phyloP scores from a whole-genome alignment of 2,329 filamentous ascomycete species.

The Penicillium sp. region DNA sequence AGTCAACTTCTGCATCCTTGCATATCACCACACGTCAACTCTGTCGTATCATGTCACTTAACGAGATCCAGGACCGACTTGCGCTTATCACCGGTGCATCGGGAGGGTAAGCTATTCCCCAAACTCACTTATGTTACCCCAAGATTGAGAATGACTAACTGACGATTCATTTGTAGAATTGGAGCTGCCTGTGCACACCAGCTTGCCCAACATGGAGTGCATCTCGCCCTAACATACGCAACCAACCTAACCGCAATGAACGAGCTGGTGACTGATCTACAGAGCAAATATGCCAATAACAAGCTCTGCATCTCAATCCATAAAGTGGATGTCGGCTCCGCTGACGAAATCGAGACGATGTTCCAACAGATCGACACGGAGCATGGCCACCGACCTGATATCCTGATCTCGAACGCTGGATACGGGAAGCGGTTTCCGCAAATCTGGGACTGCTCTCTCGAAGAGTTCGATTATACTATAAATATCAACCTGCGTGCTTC shows the following conservation, averaged over 20 bases:
- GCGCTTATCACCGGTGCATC: slow-evolving; percentile 62
- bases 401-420: slow-evolving; percentile 65
- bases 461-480: slow-evolving; percentile 64
- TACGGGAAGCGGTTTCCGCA: slow-evolving; percentile 60
- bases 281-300: slow-evolving; percentile 27
- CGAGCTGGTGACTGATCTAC: slow-evolving; percentile 45
- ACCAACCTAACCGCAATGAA: slow-evolving; percentile 50
- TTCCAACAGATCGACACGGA: slow-evolving; percentile 54
- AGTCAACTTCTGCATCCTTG: neutral
- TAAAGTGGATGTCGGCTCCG: slow-evolving; percentile 57
- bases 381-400: slow-evolving; percentile 59
- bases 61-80: slow-evolving; percentile 53
- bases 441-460: slow-evolving; percentile 59
- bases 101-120: slow-evolving; percentile 50
- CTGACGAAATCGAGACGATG: slow-evolving; percentile 54
- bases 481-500: slow-evolving; percentile 62
- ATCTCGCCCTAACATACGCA: slow-evolving; percentile 60
- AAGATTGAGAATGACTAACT: slow-evolving; percentile 4
- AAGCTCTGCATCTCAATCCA: slow-evolving; percentile 52
- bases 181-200: slow-evolving; percentile 58
- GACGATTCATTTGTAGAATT: slow-evolving; percentile 47
- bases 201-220: slow-evolving; percentile 52
- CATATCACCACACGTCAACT: neutral
- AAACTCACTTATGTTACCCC: neutral
- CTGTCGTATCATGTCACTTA: slow-evolving; percentile 26